Conservation (phyloP, 2,329 filamentous ascomycete genomes). For the Beauveria sp. region DNA sequence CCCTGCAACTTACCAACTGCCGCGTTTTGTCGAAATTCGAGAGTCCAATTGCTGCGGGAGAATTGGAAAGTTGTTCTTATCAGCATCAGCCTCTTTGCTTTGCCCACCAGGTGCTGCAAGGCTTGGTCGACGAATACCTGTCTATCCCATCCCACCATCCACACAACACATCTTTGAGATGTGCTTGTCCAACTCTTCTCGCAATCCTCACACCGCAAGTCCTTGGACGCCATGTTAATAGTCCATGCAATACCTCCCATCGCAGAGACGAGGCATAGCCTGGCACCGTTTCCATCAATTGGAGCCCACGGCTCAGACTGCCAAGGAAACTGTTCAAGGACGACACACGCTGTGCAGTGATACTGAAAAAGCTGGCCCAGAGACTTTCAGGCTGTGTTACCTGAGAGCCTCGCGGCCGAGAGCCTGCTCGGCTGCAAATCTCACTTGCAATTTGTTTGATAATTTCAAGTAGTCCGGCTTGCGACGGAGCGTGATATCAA, state of each 20-base stretch:
- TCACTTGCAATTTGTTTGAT: not conserved
- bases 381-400: not conserved
- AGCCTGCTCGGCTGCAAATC: not conserved
- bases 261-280: not conserved
- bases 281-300: not conserved
- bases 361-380: not conserved
- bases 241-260: too few relatives aligned
- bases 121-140: not conserved
- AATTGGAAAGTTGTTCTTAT: not conserved
- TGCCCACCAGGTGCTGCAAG: not conserved
- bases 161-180: not conserved
- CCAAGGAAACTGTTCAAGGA: not conserved
- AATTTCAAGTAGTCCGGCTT: not conserved
- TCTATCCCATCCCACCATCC: not conserved
- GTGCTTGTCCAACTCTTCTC: not conserved
- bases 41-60: not conserved
- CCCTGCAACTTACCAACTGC: slow-evolving; percentile 6
- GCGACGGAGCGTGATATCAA: not conserved
- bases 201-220: not conserved
- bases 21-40: not conserved
- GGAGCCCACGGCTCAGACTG: not conserved
- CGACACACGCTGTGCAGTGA: too few relatives aligned
- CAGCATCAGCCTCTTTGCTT: not conserved
- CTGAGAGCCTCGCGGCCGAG: too few relatives aligned
- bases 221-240: not conserved